Percentiles rank a stretch among this genome's conserved stretches.
Evolutionary conservation across 371 early-diverging fungal species (phyloP).

Genomic region (Mortierella sp.): DNA sequence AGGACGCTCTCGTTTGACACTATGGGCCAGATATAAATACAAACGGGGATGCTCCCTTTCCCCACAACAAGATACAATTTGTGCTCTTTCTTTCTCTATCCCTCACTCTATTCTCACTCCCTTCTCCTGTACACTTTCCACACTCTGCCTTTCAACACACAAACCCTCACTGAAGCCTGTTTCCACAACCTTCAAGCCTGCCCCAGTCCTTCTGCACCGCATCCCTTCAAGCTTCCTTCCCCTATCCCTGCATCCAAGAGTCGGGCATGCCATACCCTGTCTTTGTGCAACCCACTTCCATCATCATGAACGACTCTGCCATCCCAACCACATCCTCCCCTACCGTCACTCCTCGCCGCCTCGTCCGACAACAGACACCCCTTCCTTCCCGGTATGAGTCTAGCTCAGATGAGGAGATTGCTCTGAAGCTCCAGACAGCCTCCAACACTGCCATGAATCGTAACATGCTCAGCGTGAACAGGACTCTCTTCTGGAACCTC

Average conservation of each 20-base stretch:
- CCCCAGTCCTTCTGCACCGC: no score
- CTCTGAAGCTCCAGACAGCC: constrained; percentile 8
- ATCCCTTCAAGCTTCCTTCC: no score
- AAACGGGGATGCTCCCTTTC: no score
- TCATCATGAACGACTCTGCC: neutral
- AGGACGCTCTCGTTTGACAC: neutral
- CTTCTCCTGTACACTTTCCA: neutral
- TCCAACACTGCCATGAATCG: constrained; percentile 23
- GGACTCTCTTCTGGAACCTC: constrained; percentile 10
- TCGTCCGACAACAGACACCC: constrained; percentile 28
- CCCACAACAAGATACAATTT: no score
- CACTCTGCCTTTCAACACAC: no score
- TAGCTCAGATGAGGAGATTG: neutral
- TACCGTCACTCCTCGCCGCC: constrained; percentile 3
- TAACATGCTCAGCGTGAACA: constrained; percentile 10
- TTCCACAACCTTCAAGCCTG: no score
- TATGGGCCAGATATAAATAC: no score
- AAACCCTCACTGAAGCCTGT: no score
- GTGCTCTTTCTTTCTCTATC: neutral
- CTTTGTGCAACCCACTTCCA: neutral
- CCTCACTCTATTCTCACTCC: neutral
- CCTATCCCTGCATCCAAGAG: neutral
- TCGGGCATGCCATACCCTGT: constrained; percentile 21
- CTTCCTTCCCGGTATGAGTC: constrained; percentile 6
- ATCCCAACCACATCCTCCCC: neutral